phyloP scores from a whole-genome alignment of 345 rosid species.

The Chamaenerion angustifolium region DNA sequence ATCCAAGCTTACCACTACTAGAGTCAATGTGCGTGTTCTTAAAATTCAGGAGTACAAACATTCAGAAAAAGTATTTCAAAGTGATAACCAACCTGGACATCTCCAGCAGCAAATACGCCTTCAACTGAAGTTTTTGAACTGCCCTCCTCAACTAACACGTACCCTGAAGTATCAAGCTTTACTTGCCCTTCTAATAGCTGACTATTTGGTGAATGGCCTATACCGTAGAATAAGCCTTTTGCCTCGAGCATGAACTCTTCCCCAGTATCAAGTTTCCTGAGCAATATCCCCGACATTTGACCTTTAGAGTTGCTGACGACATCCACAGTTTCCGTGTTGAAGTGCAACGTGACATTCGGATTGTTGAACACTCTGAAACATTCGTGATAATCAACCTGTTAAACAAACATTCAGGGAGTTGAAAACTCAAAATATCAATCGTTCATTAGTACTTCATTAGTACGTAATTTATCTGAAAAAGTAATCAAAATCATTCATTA shows the following conservation, averaged over 20 bases:
- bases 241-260: conserved; percentile 81
- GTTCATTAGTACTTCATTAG: conserved; percentile 71
- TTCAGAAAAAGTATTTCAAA: background rate
- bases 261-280: conserved; percentile 58
- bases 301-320: conserved; percentile 79
- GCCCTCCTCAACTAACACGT: conserved; percentile 67
- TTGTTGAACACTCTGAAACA: conserved; percentile 99
- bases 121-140: conserved; percentile 69
- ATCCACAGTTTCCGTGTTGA: conserved; percentile 74
- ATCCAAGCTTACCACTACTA: too few relatives aligned
- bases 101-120: conserved; percentile 97
- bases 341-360: conserved; percentile 89
- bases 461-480: conserved; percentile 26
- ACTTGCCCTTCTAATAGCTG: conserved; percentile 90
- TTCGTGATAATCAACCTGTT: conserved; percentile 99
- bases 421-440: conserved; percentile 74
- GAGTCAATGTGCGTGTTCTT: too few relatives aligned
- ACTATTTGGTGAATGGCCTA: conserved; percentile 93
- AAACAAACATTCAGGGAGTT: conserved; percentile 98
- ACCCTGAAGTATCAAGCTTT: conserved; percentile 69
- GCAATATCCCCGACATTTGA: conserved; percentile 83
- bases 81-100: conserved; percentile 59
- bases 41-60: too few relatives aligned
- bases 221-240: conserved; percentile 94
- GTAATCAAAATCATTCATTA: conserved; percentile 4